Percentiles rank a stretch among this genome's conserved stretches.
Evolutionary conservation across 1,284 basidiomycete genomes (phyloP).

Genomic region (Pseudozyma sp.): DNA sequence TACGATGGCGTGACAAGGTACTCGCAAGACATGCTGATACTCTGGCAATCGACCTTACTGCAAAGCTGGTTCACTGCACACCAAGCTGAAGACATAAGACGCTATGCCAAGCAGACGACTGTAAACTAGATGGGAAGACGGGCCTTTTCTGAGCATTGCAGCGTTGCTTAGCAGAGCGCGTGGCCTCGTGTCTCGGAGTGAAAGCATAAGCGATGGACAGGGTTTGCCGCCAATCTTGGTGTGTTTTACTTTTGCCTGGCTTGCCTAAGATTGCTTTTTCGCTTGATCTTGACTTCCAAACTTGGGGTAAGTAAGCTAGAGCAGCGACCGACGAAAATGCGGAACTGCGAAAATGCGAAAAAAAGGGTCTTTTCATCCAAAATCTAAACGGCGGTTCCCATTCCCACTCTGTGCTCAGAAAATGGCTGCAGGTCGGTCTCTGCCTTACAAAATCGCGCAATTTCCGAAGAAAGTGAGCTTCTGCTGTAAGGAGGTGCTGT

Average conservation of each 20-base stretch:
- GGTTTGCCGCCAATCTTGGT: conserved; percentile 1
- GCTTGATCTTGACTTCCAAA: conserved; percentile 1
- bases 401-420: not conserved
- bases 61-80: too few relatives aligned
- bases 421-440: not conserved
- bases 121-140: not conserved
- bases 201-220: not conserved
- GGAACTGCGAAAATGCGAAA: not conserved
- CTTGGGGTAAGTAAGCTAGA: not conserved
- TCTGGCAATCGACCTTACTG: too few relatives aligned
- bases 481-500: too few relatives aligned
- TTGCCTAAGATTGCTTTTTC: not conserved
- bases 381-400: not conserved
- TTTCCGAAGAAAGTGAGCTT: too few relatives aligned
- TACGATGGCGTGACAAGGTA: too few relatives aligned
- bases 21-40: too few relatives aligned
- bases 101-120: not conserved
- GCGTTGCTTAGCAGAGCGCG: conserved; percentile 6
- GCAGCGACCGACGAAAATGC: not conserved
- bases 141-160: not conserved
- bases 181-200: conserved; percentile 4
- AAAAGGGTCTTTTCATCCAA: not conserved
- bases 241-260: not conserved
- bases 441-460: too few relatives aligned
- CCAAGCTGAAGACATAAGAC: too few relatives aligned